phyloP scores from a whole-genome alignment of 768 basidiomycete genomes.

The Mycena olivaceomarginata region DNA sequence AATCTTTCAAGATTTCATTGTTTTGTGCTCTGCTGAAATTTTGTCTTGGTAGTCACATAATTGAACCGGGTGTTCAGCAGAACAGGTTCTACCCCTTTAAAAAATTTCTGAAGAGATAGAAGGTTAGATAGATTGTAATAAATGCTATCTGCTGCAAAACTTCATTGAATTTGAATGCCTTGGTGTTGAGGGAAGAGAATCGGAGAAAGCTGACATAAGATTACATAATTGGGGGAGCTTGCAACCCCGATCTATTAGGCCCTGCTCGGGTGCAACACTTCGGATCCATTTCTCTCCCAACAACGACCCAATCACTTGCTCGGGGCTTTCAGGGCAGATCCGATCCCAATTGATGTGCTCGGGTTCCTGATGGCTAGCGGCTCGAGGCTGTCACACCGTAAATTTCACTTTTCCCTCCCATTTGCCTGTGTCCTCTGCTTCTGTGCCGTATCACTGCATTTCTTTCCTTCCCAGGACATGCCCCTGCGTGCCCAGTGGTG shows the following conservation, averaged over 20 bases:
- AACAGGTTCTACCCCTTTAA: too few species aligned
- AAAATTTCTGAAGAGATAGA: too few species aligned
- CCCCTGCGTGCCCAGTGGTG: slow-evolving; percentile 4
- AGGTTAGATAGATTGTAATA: too few species aligned
- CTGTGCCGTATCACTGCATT: background rate
- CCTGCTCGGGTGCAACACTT: background rate
- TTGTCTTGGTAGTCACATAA: too few species aligned
- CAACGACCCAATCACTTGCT: slow-evolving; percentile 1
- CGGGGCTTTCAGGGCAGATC: background rate
- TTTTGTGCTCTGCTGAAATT: too few species aligned
- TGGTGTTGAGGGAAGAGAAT: too few species aligned
- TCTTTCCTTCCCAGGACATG: background rate
- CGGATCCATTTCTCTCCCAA: background rate
- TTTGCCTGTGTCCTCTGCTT: background rate
- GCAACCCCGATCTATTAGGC: background rate
- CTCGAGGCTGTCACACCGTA: background rate
- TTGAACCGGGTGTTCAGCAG: too few species aligned
- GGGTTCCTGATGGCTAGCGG: background rate
- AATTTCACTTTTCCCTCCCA: background rate
- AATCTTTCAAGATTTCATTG: too few species aligned
- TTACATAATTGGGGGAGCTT: too few species aligned
- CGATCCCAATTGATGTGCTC: background rate
- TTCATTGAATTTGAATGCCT: too few species aligned
- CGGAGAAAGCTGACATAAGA: too few species aligned
- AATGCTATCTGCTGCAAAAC: too few species aligned